Base-by-base conservation (phyloP, 2,329 filamentous ascomycete genomes). In the Remersonia thermophila region DNA sequence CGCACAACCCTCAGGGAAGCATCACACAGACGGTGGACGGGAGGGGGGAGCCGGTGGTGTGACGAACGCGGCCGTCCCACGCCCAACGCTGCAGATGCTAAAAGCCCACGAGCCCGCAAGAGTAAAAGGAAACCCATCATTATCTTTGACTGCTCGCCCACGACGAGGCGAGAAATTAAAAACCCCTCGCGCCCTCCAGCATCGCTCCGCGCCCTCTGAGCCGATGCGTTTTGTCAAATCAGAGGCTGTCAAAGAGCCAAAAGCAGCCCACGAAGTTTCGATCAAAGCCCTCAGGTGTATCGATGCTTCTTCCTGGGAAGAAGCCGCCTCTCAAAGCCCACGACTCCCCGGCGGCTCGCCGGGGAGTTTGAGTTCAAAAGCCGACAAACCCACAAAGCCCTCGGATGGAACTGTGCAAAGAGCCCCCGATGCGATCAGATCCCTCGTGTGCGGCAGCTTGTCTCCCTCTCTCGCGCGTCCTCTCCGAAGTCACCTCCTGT, bases 311-410 rank as follows among this genome's bases (percentile, higher is more conserved):
- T 42, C 20, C 9, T 9, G 36, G 45, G 15, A 50, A 51, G 58
- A 63, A 60, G 57, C 60, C 55, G 57, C 56, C 63, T 63, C 62
- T 65, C 66, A 67, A 69, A 69, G 65, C 66, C 67, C 67, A 69
- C 62, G 55, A 53, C 49, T 54, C 57, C 55, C 35, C 32, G 31
- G 28, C 14, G 11, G 25, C 25, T 7, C 7, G 12, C 25, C 7
- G 51, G 59, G 56, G 54, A 54, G 44, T 48, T 52, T 57, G 55
- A 55, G 52, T 60, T 60, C 62, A 55, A 59, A 62, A 69, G 66
- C 66, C 62, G 65, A 71, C 63, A 67, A 68, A 5, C 20, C 20
- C 20, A 7, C 5, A 28, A 28, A 71, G 61, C 62, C 62, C 60
- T 64, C 62, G 58, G 54, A 56, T 59, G 58, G 58, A 52, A 60